Percentiles rank a stretch among this genome's conserved stretches.
Evolutionary conservation across 805 yeast genomes (phyloP).

Genomic region (Jamesozyma lodderae): DNA sequence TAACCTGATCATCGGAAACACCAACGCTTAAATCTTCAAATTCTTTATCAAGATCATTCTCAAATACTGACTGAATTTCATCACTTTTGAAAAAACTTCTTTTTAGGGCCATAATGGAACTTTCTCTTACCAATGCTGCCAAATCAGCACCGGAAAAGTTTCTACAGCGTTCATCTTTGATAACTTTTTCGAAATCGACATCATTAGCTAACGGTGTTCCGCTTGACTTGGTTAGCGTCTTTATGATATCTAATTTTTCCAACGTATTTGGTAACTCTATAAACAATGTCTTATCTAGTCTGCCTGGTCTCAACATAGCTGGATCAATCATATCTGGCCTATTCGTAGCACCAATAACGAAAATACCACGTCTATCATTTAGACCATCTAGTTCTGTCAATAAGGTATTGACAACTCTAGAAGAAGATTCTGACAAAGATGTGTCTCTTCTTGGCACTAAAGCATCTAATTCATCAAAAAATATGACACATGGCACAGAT

Average conservation of each 20-base stretch:
- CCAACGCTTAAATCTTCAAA: constrained; percentile 34
- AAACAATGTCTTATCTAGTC: constrained; percentile 85
- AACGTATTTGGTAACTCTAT: constrained; percentile 76
- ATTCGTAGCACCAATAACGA: constrained; percentile 93
- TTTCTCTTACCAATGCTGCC: constrained; percentile 84
- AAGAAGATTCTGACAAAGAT: constrained; percentile 77
- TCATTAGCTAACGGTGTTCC: constrained; percentile 61
- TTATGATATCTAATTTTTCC: constrained; percentile 76
- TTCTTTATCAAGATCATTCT: constrained; percentile 37
- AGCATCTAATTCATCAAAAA: constrained; percentile 94
- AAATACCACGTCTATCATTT: constrained; percentile 85
- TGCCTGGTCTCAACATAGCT: constrained; percentile 95
- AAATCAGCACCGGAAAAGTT: constrained; percentile 96
- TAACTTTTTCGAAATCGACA: constrained; percentile 55
- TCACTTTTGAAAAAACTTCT: constrained; percentile 53
- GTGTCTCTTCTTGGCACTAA: constrained; percentile 90
- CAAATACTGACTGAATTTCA: constrained; percentile 35
- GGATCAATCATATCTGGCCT: constrained; percentile 98
- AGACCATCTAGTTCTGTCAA: constrained; percentile 93
- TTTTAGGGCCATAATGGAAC: constrained; percentile 83
- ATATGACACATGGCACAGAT: constrained; percentile 86
- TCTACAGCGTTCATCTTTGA: constrained; percentile 69
- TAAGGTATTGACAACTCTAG: constrained; percentile 89
- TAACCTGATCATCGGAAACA: constrained; percentile 24
- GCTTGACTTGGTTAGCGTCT: constrained; percentile 61